Evolutionary conservation across 495 filamentous ascomycete species (phyloP), one percentile per base, ranked within the genome.

Genomic region (Symbiotaphrina buchneri): DNA sequence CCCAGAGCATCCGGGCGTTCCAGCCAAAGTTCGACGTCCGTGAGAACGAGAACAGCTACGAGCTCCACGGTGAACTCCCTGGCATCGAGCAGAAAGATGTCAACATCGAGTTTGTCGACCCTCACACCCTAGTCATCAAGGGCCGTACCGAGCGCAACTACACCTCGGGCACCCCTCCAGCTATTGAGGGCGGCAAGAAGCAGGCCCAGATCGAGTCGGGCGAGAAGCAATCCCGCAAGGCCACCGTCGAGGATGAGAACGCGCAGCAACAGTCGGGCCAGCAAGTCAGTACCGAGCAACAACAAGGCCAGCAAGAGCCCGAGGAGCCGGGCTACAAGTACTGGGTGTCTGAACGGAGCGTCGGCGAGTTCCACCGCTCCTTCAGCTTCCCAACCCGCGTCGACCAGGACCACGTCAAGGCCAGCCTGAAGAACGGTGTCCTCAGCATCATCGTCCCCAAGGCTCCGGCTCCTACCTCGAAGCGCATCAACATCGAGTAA

Each of bases 1-100:
- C 11, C 35, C 38, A 36, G 10, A 24, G 17, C 42, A 37, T 49
- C 18, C 51, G 42, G 15, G 52, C 60, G 28, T 83, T 80, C 56
- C 47, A 54, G 6, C 80, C 80, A 1, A 66, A 66, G 37, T 93
- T 94, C 52, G 84, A 94, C 45, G 61, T 91, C 27, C 62, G 63
- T 34, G 82, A 92, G 52, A 49, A 57, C 2, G 55, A 62, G 25
- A 44, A 68, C 10, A 47, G 46, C 40, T 95, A 85, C 50, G 64
- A 83, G 41, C 70, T 95, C 2, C 69, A 87, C 42, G 83, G 82
- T 41, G 85, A 93, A 49, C 63, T 93, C 0, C 81, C 85, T 0
- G 85, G 85, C 23, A 59, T 83, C 28, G 64, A 77, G 29, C 74
- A 79, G 44, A 65, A 74, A 35, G 59, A 90, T 42, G 51, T 93